Base-by-base conservation (phyloP, 2,329 filamentous ascomycete genomes). In the Capronia americana region DNA sequence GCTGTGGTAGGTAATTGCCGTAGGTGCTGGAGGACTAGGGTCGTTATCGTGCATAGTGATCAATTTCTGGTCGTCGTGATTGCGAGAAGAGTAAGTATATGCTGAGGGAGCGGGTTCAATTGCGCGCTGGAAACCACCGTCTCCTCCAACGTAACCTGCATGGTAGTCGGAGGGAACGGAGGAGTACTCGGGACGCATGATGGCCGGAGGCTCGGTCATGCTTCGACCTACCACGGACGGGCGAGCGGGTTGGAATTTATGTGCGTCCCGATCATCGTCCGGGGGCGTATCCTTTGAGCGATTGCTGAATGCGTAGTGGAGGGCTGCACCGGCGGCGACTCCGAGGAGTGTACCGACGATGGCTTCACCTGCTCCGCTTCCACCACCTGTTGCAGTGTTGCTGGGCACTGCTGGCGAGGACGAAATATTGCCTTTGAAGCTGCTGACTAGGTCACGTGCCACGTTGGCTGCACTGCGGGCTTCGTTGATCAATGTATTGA, bases 341-440 rank as follows among this genome's bases (percentile, higher is more conserved):
- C 92, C 92, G 57, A 96, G 83, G 11, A 96, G 82, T 7, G 91
- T 90, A 7, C 92, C 91, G 54, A 95, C 84, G 50, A 93, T 83
- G 23, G 87, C 86, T 71, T 88, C 88, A 48, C 87, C 83, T 57
- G 82, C 84, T 53, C 69, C 71, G 7, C 74, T 72, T 26, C 61
- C 56, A 32, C 67, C 71, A 32, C 64, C 48, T 57, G 74, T 75
- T 58, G 74, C 75, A 76, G 77, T 72, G 57, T 64, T 63, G 44
- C 67, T 59, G 57, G 70, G 61, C 50, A 65, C 60, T 66, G 62
- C 65, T 44, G 69, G 57, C 26, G 63, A 46, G 12, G 64, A 46
- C 12, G 56, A 58, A n/a, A 50, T 38, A 20, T 64, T 62, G 6
- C 70, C 68, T 55, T 67, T 67, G n/a, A 71, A 68, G 20, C 60